These are phyloP conservation scores for Terana coerulea DNA, from an alignment of 768 basidiomycete species.

Conservation along the genomic window DNA sequence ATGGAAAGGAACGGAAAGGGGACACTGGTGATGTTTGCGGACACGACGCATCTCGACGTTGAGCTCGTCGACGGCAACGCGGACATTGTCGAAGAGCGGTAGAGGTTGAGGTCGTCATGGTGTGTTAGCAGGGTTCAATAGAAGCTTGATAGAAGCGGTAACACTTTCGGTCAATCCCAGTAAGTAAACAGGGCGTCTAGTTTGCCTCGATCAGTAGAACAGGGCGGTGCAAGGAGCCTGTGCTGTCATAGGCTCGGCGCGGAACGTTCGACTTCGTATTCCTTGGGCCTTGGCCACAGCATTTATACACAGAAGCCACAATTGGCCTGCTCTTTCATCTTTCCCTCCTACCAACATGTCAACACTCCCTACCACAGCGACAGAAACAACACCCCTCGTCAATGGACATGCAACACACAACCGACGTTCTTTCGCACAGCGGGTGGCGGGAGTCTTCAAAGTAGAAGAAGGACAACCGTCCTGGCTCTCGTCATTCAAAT, in stretches of 20 bases:
- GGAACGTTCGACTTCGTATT: too few species aligned
- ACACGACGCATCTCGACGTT: slow-evolving; percentile 47
- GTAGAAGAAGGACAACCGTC: slow-evolving; percentile 58
- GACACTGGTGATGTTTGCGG: slow-evolving; percentile 49
- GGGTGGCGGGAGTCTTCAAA: slow-evolving; percentile 40
- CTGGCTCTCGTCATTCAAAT: slow-evolving; percentile 52
- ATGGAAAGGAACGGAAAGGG: slow-evolving; percentile 37
- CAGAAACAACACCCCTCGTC: slow-evolving; percentile 49
- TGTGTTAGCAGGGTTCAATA: background rate
- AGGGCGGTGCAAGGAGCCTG: too few species aligned
- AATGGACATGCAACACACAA: slow-evolving; percentile 32
- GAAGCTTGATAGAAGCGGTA: slow-evolving; percentile 4
- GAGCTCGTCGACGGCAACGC: slow-evolving; percentile 44
- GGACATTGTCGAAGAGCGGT: slow-evolving; percentile 35
- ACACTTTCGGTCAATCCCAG: too few species aligned
- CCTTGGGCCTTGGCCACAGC: too few species aligned
- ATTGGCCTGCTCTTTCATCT: slow-evolving; percentile 1
- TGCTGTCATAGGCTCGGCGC: too few species aligned
- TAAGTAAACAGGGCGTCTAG: too few species aligned
- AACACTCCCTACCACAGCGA: slow-evolving; percentile 31
- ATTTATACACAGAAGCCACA: background rate
- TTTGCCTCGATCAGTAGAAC: too few species aligned
- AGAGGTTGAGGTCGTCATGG: background rate
- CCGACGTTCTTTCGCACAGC: slow-evolving; percentile 28
- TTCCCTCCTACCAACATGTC: slow-evolving; percentile 17